Conservation (phyloP, 805 yeast species). For the Candida nemodendra region DNA sequence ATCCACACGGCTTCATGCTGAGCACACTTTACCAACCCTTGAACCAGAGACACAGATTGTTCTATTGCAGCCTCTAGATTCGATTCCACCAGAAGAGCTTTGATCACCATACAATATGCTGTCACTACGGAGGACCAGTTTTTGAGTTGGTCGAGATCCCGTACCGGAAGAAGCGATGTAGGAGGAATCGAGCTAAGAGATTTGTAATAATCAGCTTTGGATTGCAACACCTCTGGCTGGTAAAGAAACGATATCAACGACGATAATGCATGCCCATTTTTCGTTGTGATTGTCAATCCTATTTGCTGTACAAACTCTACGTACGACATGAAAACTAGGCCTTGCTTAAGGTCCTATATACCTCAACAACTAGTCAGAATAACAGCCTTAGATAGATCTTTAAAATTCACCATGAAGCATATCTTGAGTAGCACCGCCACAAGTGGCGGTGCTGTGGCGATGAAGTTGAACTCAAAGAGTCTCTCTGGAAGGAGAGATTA, state of each 20-base stretch:
- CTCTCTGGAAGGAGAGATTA: too few relatives aligned
- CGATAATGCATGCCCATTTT: slow-evolving; percentile 12
- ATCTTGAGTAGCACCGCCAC: too few relatives aligned
- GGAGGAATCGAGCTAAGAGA: slow-evolving; percentile 16
- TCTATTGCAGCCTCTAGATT: slow-evolving; percentile 19
- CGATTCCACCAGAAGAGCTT: slow-evolving; percentile 18
- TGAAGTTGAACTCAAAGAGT: too few relatives aligned
- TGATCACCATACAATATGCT: slow-evolving; percentile 14
- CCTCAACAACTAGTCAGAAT: too few relatives aligned
- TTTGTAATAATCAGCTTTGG: slow-evolving; percentile 16
- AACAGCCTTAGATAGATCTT: too few relatives aligned
- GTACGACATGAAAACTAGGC: too few relatives aligned
- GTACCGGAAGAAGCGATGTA: slow-evolving; percentile 11
- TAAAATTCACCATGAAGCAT: too few relatives aligned
- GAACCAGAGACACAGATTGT: slow-evolving; percentile 16
- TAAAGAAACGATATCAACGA: slow-evolving; percentile 15
- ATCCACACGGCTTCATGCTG: slow-evolving; percentile 21
- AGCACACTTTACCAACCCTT: slow-evolving; percentile 14
- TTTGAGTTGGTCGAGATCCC: slow-evolving; percentile 8
- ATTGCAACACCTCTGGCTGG: slow-evolving; percentile 18
- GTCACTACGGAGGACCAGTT: slow-evolving; percentile 11
- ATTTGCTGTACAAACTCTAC: slow-evolving; percentile 14
- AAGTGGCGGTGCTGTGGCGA: too few relatives aligned
- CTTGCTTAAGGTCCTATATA: too few relatives aligned
- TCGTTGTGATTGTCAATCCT: slow-evolving; percentile 9